Evolutionary conservation across 192 early-diverging fungal genomes (phyloP).

Genomic region (Ambispora gerdemannii): DNA sequence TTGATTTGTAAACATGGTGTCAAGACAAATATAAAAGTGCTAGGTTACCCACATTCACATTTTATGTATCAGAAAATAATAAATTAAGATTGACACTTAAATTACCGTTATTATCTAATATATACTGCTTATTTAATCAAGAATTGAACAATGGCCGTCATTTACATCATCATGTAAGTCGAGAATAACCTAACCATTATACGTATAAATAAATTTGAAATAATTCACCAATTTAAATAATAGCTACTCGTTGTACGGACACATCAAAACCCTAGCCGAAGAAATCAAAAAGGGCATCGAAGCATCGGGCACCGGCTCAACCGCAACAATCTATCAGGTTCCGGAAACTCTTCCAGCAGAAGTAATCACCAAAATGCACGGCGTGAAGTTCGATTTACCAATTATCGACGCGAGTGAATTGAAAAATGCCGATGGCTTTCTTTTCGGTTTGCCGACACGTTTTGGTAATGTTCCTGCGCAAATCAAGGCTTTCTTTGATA

Average conservation of each 20-base stretch:
- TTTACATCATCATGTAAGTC: too few species aligned
- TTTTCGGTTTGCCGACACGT: constrained; percentile 63
- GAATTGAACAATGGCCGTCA: too few species aligned
- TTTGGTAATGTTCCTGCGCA: constrained; percentile 76
- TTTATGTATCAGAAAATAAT: too few species aligned
- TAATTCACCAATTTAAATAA: too few species aligned
- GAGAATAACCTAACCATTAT: too few species aligned
- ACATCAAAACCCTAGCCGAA: constrained; percentile 67
- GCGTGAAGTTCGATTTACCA: constrained; percentile 47
- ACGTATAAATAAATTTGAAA: too few species aligned
- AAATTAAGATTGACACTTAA: too few species aligned
- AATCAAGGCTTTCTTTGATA: constrained; percentile 56
- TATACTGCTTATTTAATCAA: too few species aligned
- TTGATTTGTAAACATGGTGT: too few species aligned
- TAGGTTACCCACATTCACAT: too few species aligned
- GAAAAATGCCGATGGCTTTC: constrained; percentile 47
- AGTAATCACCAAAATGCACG: constrained; percentile 54
- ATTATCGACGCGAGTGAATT: constrained; percentile 39
- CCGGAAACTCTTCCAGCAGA: constrained; percentile 59
- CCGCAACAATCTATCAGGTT: constrained; percentile 49
- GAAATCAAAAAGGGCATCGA: constrained; percentile 62
- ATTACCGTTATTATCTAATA: too few species aligned
- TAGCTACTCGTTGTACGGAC: constrained; percentile 48
- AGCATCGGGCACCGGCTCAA: constrained; percentile 31
- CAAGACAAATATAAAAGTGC: too few species aligned